phyloP scores from a whole-genome alignment of 306 rosid genomes.

The Corylus heterophylla region DNA sequence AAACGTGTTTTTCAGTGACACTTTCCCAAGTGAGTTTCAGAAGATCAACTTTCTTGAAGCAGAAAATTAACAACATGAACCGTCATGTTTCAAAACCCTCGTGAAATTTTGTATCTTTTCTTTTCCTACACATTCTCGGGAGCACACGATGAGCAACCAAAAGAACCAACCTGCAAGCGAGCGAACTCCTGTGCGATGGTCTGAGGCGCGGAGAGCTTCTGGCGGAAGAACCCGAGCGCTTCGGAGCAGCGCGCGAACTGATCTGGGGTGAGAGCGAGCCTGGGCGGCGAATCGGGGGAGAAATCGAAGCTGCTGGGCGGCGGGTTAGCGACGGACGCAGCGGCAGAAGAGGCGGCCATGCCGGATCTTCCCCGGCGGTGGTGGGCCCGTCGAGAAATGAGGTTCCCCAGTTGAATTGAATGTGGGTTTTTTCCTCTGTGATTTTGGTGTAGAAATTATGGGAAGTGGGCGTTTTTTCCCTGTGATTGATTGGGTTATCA shows the following conservation, averaged over 20 bases:
- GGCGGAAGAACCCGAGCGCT: constrained; percentile 56
- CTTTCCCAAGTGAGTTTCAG: too few relatives aligned
- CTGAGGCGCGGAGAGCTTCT: constrained; percentile 50
- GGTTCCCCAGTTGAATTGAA: constrained; percentile 47
- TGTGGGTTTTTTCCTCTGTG: too few relatives aligned
- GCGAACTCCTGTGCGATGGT: constrained; percentile 62
- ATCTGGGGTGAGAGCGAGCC: constrained; percentile 51
- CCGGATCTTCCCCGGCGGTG: constrained; percentile 32
- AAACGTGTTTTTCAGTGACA: neutral
- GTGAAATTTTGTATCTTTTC: neutral
- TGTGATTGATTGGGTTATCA: too few relatives aligned
- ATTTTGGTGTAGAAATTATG: too few relatives aligned
- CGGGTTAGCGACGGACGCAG: constrained; percentile 19
- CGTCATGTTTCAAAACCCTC: neutral
- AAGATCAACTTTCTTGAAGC: too few relatives aligned
- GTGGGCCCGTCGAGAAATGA: constrained; percentile 40
- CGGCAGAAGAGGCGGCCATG: constrained; percentile 27
- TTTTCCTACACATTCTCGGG: constrained; percentile 4
- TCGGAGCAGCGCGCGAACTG: constrained; percentile 63
- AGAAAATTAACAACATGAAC: too few relatives aligned
- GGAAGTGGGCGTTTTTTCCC: too few relatives aligned
- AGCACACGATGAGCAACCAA: neutral
- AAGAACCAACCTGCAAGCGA: constrained; percentile 55
- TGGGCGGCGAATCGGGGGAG: constrained; percentile 59
- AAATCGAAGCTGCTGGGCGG: constrained; percentile 31